Percentiles rank a stretch among this genome's conserved stretches.
Conservation (phyloP, 495 filamentous ascomycete species). For the Daldinia vernicosa region DNA sequence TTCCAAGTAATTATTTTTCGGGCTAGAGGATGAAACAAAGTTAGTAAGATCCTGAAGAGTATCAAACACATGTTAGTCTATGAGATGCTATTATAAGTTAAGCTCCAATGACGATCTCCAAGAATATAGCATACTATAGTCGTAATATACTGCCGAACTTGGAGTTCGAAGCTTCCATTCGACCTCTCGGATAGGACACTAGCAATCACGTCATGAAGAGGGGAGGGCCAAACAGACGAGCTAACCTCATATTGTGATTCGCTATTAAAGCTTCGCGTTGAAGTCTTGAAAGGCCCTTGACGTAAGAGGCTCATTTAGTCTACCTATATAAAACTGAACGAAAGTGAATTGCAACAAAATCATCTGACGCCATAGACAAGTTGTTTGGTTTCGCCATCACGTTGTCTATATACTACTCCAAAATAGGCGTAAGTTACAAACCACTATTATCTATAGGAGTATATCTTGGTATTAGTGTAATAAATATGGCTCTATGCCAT, state of each 20-base stretch:
- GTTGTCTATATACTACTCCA: too few species aligned
- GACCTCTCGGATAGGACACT: background rate
- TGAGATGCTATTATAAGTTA: background rate
- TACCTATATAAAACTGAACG: background rate
- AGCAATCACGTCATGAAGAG: slow-evolving; percentile 8
- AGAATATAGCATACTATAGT: background rate
- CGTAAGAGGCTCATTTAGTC: background rate
- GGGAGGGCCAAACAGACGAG: background rate
- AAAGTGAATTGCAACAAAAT: background rate
- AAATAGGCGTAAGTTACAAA: too few species aligned
- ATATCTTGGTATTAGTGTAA: too few species aligned
- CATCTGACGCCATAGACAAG: background rate
- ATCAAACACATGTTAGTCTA: background rate
- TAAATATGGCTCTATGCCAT: too few species aligned
- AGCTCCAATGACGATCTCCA: background rate
- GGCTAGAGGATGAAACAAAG: background rate
- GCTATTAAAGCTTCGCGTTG: background rate
- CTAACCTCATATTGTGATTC: background rate
- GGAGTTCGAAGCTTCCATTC: background rate
- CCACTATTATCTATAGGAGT: too few species aligned
- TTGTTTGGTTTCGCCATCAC: background rate
- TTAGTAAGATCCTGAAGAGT: background rate
- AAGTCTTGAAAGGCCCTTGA: background rate
- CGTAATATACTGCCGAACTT: background rate
- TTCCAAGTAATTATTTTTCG: background rate